Base-by-base conservation (phyloP, 192 early-diverging fungal genomes). In the Podila horticola region DNA sequence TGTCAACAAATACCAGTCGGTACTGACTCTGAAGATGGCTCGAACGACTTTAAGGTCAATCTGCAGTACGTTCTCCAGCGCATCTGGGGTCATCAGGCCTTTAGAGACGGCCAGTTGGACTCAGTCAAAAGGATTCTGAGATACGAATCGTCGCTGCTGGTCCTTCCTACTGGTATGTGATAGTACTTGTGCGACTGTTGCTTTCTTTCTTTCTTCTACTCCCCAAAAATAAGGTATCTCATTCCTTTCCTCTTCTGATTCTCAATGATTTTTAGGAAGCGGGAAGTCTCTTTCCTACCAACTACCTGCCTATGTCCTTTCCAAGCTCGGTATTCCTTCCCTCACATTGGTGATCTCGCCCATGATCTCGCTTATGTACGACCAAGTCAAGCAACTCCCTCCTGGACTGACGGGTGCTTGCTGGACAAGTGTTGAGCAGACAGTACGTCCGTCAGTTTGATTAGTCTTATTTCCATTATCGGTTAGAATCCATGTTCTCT, bases 271-370 rank as follows among this genome's bases (percentile, higher is more conserved):
- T 11, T 17, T n/a, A 77, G 74, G 74, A 19, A 81, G 77, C 28
- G 94, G 94, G 20, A 95, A 95, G 79, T 95, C 94, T 0, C 84
- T 95, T 1, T 91, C 82, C 4, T 95, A 94, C 69, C 94, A 95
- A 83, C 85, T 95, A 0, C 92, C 94, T 0, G 75, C 92, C 4
- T 89, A 85, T n/a, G 82, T 94, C 22, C 71, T 93, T 28, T 88
- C 85, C 33, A 72, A 73, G 30, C 62, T 81, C 7, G 77, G 77
- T 0, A 55, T 73, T n/a, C 67, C 64, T 0, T 84, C 85, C 0
- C 55, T 94, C 34, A 93, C 90, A 19, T 59, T 96, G 33, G 95
- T 96, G 8, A 86, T 96, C 17, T 94, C 92, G 2, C 95, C 95
- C 5, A 90, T 92, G 67, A 85, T 96, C 29, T 91, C 94, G 9